These are phyloP conservation scores for Adansonia digitata DNA, from an alignment of 345 rosid species.

Conservation along the genomic window DNA sequence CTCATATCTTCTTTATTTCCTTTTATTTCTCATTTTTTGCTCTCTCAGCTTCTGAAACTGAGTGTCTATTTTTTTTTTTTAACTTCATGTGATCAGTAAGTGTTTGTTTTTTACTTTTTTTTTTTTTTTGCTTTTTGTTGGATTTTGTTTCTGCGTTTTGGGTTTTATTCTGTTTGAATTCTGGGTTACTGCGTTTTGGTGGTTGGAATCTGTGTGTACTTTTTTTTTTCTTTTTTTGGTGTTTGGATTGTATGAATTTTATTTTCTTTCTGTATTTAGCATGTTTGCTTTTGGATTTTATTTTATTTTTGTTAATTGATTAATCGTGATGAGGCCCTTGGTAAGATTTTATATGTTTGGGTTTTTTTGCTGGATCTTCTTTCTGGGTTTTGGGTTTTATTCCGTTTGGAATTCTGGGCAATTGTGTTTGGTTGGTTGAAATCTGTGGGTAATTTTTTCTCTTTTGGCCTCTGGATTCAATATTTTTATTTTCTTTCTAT, in stretches of 20 bases:
- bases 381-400: slow-evolving; percentile 9
- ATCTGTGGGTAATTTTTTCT: background rate
- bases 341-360: background rate
- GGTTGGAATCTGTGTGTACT: background rate
- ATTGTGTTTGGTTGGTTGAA: background rate
- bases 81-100: slow-evolving; percentile 57
- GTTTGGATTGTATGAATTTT: slow-evolving; percentile 7
- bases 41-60: background rate
- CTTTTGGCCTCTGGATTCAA: background rate
- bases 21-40: background rate
- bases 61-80: background rate
- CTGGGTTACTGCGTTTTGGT: background rate
- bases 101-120: background rate
- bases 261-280: background rate
- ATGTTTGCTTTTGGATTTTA: background rate
- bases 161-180: background rate
- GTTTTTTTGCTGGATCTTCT: slow-evolving; percentile 10
- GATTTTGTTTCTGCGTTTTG: slow-evolving; percentile 11
- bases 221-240: no score
- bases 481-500: background rate
- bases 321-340: background rate
- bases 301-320: background rate
- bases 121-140: slow-evolving; percentile 2
- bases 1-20: background rate
- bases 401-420: background rate